phyloP scores from a whole-genome alignment of 768 basidiomycete species.

The Dioszegia aurantiaca region DNA sequence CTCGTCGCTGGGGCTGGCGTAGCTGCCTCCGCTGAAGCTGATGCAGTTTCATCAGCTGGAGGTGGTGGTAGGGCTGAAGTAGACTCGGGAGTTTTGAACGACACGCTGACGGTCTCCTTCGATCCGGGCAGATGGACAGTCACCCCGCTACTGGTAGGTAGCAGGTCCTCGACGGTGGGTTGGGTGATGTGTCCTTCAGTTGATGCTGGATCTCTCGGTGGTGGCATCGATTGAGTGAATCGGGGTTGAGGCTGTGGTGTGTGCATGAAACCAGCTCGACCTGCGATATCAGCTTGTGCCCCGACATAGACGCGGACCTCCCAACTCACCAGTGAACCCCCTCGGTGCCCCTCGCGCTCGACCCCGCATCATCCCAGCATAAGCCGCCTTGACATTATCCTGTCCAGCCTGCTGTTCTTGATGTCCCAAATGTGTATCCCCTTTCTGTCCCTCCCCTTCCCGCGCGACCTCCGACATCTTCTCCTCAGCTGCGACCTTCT shows the following conservation, averaged over 20 bases:
- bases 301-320: neutral
- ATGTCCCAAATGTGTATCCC: slow-evolving; percentile 38
- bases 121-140: slow-evolving; percentile 36
- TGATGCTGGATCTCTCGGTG: slow-evolving; percentile 1
- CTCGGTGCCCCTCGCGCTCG: slow-evolving; percentile 27
- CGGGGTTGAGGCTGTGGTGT: neutral
- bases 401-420: slow-evolving; percentile 27
- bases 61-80: neutral
- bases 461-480: neutral
- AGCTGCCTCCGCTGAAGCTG: too few relatives aligned
- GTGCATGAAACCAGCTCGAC: slow-evolving; percentile 24
- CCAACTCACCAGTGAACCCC: slow-evolving; percentile 25
- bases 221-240: neutral
- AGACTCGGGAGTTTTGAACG: too few relatives aligned
- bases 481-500: slow-evolving; percentile 32
- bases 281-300: slow-evolving; percentile 12
- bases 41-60: too few relatives aligned
- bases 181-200: slow-evolving; percentile 26
- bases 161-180: slow-evolving; percentile 29
- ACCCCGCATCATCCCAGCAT: slow-evolving; percentile 6
- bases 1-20: neutral
- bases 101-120: neutral
- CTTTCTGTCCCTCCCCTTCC: too few relatives aligned
- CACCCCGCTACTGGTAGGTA: slow-evolving; percentile 22
- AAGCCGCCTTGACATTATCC: slow-evolving; percentile 4